Percentiles rank a stretch among this genome's conserved stretches.
phyloP scores from a whole-genome alignment of 345 rosid species.

The Sapria himalayana region DNA sequence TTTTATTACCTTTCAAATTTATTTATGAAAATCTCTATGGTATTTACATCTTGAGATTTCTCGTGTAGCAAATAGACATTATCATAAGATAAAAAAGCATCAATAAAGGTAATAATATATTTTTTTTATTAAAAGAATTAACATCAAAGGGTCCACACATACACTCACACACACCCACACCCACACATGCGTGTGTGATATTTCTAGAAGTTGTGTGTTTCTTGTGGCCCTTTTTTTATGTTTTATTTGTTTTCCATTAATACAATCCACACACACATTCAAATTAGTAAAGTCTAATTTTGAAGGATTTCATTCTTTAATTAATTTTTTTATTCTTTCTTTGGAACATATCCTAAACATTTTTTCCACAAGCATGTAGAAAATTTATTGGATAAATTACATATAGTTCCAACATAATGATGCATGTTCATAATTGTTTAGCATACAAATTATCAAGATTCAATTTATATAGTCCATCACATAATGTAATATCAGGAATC shows the following conservation, averaged over 20 bases:
- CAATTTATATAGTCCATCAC: neutral
- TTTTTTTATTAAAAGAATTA: neutral
- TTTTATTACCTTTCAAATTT: constrained; percentile 7
- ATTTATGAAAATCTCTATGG: constrained; percentile 4
- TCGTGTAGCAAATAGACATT: constrained; percentile 6
- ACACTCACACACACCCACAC: too few species aligned
- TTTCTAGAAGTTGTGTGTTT: constrained; percentile 5
- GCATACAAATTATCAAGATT: neutral
- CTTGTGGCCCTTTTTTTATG: neutral
- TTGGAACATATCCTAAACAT: neutral
- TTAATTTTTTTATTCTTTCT: neutral
- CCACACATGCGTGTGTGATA: neutral
- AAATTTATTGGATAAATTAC: neutral
- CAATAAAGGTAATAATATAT: constrained; percentile 5
- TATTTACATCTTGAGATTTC: constrained; percentile 5
- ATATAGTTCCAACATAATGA: neutral
- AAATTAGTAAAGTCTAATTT: neutral
- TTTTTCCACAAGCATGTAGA: neutral
- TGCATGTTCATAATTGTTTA: neutral
- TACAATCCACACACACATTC: neutral
- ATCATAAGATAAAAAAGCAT: constrained; percentile 7
- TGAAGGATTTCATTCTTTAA: neutral
- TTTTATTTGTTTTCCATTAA: neutral
- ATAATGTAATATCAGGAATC: too few species aligned
- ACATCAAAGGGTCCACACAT: constrained; percentile 3